Conservation (phyloP, 2,329 filamentous ascomycete species). For the Tolypocladium guangdongense region DNA sequence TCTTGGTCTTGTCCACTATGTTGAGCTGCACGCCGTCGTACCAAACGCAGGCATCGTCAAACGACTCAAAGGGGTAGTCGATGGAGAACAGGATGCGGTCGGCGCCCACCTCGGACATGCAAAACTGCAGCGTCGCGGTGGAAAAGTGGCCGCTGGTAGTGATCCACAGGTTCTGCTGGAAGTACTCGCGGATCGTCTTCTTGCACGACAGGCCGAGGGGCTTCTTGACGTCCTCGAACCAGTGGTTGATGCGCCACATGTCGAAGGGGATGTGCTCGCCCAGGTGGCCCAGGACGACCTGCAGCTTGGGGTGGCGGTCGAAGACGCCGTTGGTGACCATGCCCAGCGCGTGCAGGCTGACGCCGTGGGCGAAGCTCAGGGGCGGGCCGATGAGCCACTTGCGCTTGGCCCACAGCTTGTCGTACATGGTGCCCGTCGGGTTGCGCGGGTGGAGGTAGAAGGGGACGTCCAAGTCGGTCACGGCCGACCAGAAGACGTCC, state of each 20-base stretch:
- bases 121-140: conserved; percentile 38
- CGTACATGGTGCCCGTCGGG: conserved; percentile 43
- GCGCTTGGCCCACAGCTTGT: conserved; percentile 47
- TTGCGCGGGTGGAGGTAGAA: conserved; percentile 53
- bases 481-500: conserved; percentile 50
- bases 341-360: conserved; percentile 44
- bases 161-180: conserved; percentile 43
- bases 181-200: conserved; percentile 40
- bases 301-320: conserved; percentile 32
- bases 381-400: conserved; percentile 51
- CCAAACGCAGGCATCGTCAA: conserved; percentile 29
- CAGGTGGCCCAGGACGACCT: conserved; percentile 36
- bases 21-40: conserved; percentile 26
- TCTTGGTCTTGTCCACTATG: conserved; percentile 23
- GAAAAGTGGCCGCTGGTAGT: conserved; percentile 47
- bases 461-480: conserved; percentile 49
- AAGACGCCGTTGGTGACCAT: conserved; percentile 40
- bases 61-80: conserved; percentile 41
- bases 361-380: conserved; percentile 46
- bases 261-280: conserved; percentile 39
- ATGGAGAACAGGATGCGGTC: conserved; percentile 41
- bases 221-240: conserved; percentile 46
- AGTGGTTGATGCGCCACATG: conserved; percentile 39
- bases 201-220: conserved; percentile 35
- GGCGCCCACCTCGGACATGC: conserved; percentile 34